Evolutionary conservation across 257 asterid species (phyloP).

Genomic region (Solanum pimpinellifolium): DNA sequence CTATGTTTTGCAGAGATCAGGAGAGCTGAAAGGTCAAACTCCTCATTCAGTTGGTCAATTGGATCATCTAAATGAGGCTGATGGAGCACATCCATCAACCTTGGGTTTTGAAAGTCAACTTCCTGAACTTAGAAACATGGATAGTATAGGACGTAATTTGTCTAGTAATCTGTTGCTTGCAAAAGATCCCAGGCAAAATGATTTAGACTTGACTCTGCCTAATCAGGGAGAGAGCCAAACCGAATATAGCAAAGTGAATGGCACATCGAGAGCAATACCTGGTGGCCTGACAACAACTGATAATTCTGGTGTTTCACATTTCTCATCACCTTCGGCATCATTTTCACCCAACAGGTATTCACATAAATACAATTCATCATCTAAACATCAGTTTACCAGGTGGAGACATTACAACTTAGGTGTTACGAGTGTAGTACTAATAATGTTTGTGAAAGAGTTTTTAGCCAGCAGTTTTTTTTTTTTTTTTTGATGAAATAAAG

Average conservation of each 20-base stretch:
- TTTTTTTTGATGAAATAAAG: not conserved
- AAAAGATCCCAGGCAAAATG: slow-evolving; percentile 26
- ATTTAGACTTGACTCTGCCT: slow-evolving; percentile 18
- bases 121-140: slow-evolving; percentile 30
- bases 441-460: not conserved
- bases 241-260: slow-evolving; percentile 27
- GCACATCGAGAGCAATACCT: slow-evolving; percentile 30
- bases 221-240: slow-evolving; percentile 20
- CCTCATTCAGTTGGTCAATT: slow-evolving; percentile 29
- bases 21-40: slow-evolving; percentile 32
- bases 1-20: slow-evolving; percentile 50
- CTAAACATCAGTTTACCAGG: not conserved
- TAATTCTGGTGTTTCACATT: slow-evolving; percentile 35
- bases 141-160: slow-evolving; percentile 25
- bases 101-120: slow-evolving; percentile 30
- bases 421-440: not conserved
- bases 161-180: slow-evolving; percentile 18
- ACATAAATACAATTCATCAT: not conserved
- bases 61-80: slow-evolving; percentile 31
- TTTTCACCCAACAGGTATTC: slow-evolving; percentile 56
- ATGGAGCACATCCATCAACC: slow-evolving; percentile 26
- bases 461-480: not conserved
- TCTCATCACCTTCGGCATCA: slow-evolving; percentile 38
- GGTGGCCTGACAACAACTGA: slow-evolving; percentile 44
- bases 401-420: not conserved